phyloP scores from a whole-genome alignment of 2,329 filamentous ascomycete species.

The Cladosporium oxysporum region DNA sequence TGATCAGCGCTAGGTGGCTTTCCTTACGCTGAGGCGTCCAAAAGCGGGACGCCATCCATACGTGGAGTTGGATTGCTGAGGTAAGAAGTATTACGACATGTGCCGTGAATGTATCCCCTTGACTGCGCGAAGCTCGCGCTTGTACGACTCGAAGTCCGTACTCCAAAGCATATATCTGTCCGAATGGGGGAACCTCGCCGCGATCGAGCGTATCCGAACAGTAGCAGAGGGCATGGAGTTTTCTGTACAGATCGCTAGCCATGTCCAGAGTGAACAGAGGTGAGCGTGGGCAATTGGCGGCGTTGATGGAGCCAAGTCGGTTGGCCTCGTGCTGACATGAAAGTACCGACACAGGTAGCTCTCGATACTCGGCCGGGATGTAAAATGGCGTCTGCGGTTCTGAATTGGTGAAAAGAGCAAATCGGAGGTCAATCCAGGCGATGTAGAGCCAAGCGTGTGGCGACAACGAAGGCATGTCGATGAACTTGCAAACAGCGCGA shows the following conservation, averaged over 20 bases:
- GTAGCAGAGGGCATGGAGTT: slow-evolving; percentile 17
- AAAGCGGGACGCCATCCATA: slow-evolving; percentile 19
- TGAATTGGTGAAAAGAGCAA: slow-evolving; percentile 3
- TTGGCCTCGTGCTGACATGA: slow-evolving; percentile 9
- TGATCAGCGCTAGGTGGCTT: slow-evolving; percentile 12
- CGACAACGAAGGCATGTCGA: slow-evolving; percentile 12
- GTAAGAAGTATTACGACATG: slow-evolving; percentile 6
- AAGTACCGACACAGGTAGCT: not conserved
- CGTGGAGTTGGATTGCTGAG: slow-evolving; percentile 16
- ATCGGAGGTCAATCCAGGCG: slow-evolving; percentile 11
- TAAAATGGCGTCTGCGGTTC: slow-evolving; percentile 15
- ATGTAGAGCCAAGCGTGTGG: slow-evolving; percentile 13
- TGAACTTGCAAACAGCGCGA: slow-evolving; percentile 10
- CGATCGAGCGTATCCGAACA: not conserved
- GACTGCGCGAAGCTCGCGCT: not conserved
- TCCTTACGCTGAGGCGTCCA: slow-evolving; percentile 13
- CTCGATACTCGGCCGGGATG: slow-evolving; percentile 2
- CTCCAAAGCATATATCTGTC: slow-evolving; percentile 13
- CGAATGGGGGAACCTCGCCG: not conserved
- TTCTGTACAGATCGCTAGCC: slow-evolving; percentile 9
- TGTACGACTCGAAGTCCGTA: slow-evolving; percentile 17
- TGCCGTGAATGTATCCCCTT: not conserved
- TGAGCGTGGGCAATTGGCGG: slow-evolving; percentile 9
- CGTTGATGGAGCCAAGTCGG: slow-evolving; percentile 12
- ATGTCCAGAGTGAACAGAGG: slow-evolving; percentile 17